phyloP scores from a whole-genome alignment of 129 eudicot genomes.

The Sambucus nigra region DNA sequence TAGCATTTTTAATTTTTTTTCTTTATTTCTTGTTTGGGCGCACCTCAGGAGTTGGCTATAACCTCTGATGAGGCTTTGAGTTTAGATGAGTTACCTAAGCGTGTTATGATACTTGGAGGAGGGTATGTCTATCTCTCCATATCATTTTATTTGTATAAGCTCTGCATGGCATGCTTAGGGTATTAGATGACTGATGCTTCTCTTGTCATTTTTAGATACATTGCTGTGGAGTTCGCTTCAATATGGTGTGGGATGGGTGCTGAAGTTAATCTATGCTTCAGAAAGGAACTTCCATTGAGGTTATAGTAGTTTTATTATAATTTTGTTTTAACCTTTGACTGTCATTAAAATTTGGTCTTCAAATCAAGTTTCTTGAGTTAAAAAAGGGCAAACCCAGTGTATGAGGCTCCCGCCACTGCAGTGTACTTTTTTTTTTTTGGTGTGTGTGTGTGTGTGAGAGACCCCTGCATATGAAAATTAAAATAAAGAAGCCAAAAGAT shows the following conservation, averaged over 20 bases:
- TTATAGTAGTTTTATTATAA: conserved; percentile 10
- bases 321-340: background rate
- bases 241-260: conserved; percentile 99
- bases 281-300: conserved; percentile 95
- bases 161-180: background rate
- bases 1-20: background rate
- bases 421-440: too few relatives aligned
- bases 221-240: conserved; percentile 99
- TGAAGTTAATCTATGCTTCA: conserved; percentile 66
- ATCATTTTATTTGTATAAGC: background rate
- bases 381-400: too few relatives aligned
- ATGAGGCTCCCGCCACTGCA: too few relatives aligned
- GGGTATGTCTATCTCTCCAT: conserved; percentile 40
- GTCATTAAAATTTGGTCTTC: too few relatives aligned
- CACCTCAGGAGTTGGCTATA: conserved; percentile 66
- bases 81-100: conserved; percentile 89
- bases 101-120: conserved; percentile 87
- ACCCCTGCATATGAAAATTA: too few relatives aligned
- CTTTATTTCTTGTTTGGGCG: conserved; percentile 6
- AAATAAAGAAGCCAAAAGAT: too few relatives aligned
- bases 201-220: conserved; percentile 44
- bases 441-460: too few relatives aligned
- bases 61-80: conserved; percentile 99
- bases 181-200: conserved; percentile 3
- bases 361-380: too few relatives aligned